Conservation (phyloP, 2,329 filamentous ascomycete genomes). For the Sclerotiophoma versabilis region DNA sequence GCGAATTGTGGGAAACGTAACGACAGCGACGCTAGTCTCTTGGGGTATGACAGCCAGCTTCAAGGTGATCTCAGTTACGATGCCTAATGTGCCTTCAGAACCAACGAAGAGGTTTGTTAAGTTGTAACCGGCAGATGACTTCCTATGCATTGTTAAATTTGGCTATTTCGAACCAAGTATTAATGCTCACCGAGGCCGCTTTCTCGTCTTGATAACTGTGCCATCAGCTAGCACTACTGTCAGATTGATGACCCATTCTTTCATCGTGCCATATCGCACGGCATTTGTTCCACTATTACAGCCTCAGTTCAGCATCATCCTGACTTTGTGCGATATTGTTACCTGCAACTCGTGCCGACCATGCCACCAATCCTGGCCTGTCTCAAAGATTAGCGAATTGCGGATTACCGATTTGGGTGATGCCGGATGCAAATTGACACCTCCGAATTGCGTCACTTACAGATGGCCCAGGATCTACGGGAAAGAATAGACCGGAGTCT, state of each 20-base stretch:
- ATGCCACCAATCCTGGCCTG: slow-evolving; percentile 80
- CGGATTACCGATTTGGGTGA: slow-evolving; percentile 22
- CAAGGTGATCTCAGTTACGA: slow-evolving; percentile 83
- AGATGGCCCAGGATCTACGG: slow-evolving; percentile 80
- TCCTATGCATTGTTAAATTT: slow-evolving; percentile 50
- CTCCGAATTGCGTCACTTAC: slow-evolving; percentile 32
- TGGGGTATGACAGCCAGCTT: slow-evolving; percentile 80
- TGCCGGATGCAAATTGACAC: slow-evolving; percentile 16
- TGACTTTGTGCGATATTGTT: slow-evolving; percentile 2
- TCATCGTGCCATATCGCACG: slow-evolving; percentile 84
- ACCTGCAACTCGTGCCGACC: slow-evolving; percentile 74
- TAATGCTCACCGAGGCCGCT: slow-evolving; percentile 65
- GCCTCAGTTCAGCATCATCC: slow-evolving; percentile 19
- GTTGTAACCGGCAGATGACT: slow-evolving; percentile 84
- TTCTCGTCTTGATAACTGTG: slow-evolving; percentile 78
- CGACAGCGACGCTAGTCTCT: slow-evolving; percentile 78
- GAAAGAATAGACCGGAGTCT: slow-evolving; percentile 83
- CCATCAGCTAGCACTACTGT: slow-evolving; percentile 83
- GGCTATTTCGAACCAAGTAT: not conserved
- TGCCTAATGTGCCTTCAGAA: slow-evolving; percentile 79
- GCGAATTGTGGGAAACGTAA: slow-evolving; percentile 78
- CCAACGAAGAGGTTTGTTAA: slow-evolving; percentile 81
- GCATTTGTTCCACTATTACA: slow-evolving; percentile 75
- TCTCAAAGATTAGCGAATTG: slow-evolving; percentile 28
- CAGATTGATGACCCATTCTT: slow-evolving; percentile 84